phyloP scores from a whole-genome alignment of 2,329 filamentous ascomycete genomes.

The Microascus cirrosus region DNA sequence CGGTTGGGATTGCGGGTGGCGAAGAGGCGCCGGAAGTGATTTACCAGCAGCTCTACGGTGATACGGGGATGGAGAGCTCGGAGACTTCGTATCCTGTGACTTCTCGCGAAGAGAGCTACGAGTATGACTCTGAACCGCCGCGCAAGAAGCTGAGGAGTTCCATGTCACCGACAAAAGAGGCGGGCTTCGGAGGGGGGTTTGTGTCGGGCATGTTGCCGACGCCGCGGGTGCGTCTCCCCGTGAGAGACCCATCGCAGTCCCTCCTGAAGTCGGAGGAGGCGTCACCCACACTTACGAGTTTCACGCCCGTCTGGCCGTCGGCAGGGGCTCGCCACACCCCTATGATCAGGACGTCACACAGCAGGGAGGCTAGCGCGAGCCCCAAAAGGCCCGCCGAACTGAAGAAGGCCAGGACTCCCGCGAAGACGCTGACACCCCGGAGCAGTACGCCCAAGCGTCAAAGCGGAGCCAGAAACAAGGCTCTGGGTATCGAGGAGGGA shows the following conservation, averaged over 20 bases:
- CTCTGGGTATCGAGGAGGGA: neutral
- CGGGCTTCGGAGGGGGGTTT: neutral
- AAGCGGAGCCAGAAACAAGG: neutral
- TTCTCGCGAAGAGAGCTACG: neutral
- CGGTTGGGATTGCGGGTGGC: conserved; percentile 10
- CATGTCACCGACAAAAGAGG: neutral
- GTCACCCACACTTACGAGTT: neutral
- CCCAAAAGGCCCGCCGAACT: neutral
- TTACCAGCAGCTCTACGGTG: neutral
- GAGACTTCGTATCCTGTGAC: neutral
- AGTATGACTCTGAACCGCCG: neutral
- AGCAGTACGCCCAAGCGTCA: neutral
- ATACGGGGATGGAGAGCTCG: neutral
- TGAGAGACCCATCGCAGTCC: neutral
- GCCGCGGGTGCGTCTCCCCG: neutral
- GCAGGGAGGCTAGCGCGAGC: neutral
- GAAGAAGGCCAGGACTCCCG: neutral
- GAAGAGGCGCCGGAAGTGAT: conserved; percentile 8
- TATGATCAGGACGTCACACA: neutral
- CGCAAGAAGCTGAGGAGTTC: conserved; percentile 1
- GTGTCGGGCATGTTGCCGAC: neutral
- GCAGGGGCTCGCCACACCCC: neutral
- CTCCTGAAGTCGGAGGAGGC: neutral
- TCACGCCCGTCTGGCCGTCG: neutral
- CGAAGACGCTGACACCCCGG: neutral